These are phyloP conservation scores for Piper betle DNA, from an alignment of 164 flowering plant genomes.

Conservation along the genomic window DNA sequence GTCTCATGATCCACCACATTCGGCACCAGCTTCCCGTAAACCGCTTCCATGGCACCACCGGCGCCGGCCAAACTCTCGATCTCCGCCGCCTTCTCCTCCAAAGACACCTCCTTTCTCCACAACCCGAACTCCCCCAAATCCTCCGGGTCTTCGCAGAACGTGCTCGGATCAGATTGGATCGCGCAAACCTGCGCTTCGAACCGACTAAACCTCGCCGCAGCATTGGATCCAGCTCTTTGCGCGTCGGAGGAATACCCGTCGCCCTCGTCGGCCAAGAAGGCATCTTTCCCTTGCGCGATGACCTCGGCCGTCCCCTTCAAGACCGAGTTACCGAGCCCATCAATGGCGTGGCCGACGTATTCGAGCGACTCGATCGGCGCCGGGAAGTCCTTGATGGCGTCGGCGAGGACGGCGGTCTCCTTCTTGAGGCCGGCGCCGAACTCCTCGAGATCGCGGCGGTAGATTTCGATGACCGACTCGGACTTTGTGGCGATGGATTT, in stretches of 20 bases:
- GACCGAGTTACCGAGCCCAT: constrained; percentile 50
- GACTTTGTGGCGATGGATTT: constrained; percentile 51
- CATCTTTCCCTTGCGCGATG: constrained; percentile 47
- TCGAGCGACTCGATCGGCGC: constrained; percentile 61
- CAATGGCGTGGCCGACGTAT: constrained; percentile 71
- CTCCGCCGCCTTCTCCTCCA: constrained; percentile 46
- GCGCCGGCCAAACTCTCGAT: constrained; percentile 35
- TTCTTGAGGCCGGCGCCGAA: constrained; percentile 52
- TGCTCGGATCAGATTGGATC: constrained; percentile 34
- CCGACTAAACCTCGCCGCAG: constrained; percentile 39
- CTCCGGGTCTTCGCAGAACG: constrained; percentile 49
- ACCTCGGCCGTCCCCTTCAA: constrained; percentile 53
- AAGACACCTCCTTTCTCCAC: constrained; percentile 55
- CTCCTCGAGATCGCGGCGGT: constrained; percentile 65
- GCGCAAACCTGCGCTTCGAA: constrained; percentile 40
- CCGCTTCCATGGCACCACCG: constrained; percentile 31
- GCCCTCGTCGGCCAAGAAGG: constrained; percentile 24
- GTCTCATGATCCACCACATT: constrained; percentile 29
- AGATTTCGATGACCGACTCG: constrained; percentile 54
- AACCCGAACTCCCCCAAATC: constrained; percentile 41
- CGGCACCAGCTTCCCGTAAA: constrained; percentile 49
- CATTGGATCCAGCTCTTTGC: constrained; percentile 2
- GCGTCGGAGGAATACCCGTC: constrained; percentile 8
- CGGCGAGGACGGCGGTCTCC: constrained; percentile 53
- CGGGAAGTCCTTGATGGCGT: constrained; percentile 60